Base-by-base conservation (phyloP, 2,329 filamentous ascomycete genomes). In the Clonostachys rhizophaga region DNA sequence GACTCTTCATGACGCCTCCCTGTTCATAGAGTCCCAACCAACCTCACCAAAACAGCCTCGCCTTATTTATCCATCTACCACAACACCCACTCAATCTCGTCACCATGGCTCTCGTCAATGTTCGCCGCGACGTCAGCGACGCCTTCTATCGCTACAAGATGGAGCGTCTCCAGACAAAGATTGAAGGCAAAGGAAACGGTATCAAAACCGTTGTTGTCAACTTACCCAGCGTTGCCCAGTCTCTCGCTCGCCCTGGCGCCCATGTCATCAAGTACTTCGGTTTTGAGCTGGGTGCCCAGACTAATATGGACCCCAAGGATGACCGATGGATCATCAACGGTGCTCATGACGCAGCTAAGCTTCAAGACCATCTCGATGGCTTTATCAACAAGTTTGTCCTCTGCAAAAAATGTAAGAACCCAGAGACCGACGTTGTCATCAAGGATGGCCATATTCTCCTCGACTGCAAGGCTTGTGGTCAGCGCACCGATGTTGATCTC, bases 101-200 rank as follows among this genome's bases (percentile, higher is more conserved):
- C 83, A 91, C 62, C 73, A 97, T 97, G 94, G 86, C 89, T 81
- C 91, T 89, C 76, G 80, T 99, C 83, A 99, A 99, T 76, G 91
- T 97, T 74, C 91, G 91, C 73, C 90, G 89, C 74, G 92, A 97
- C 87, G 87, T 96, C 77, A 87, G 86, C 79, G 94, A 99, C 76
- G 87, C 87, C 75, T 99, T 96, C 84, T 99, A 99, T 78, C 94
- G 94, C 71, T 99, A 99, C 86, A 99, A 99, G 84, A 99, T 99
- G 94, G 94, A 97, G 78, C 87, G 85, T 61, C 78, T 99, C 67
- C 90, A 95, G 79, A 96, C 94, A 70, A 99, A 99, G 81, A 95
- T 99, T 62, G 94, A 99, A 76, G 94, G 94, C 74, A 99, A 99
- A 75, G 94, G 94, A 58, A 99, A 99, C 76, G 94, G 94, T 66